These are phyloP conservation scores for Buxus sempervirens DNA, from an alignment of 164 flowering plant species.

Conservation along the genomic window DNA sequence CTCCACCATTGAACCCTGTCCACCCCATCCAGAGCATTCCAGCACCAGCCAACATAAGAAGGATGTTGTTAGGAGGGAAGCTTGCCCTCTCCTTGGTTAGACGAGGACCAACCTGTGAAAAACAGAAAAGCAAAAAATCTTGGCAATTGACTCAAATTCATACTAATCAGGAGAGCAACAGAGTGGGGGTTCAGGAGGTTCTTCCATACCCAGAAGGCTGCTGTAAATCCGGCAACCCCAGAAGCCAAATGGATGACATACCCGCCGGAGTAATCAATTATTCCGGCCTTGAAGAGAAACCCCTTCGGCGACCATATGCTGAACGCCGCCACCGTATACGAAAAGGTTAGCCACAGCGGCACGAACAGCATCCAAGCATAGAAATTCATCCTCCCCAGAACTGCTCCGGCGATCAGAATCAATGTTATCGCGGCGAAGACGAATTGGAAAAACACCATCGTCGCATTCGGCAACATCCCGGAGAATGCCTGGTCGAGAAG, in stretches of 20 bases:
- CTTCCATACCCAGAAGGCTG: constrained; percentile 31
- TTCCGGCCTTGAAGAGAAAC: constrained; percentile 17
- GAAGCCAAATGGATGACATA: constrained; percentile 32
- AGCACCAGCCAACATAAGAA: constrained; percentile 36
- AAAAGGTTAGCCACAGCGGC: constrained; percentile 36
- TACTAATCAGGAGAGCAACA: neutral
- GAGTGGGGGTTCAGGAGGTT: too few relatives aligned
- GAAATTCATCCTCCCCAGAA: constrained; percentile 36
- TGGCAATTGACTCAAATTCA: too few relatives aligned
- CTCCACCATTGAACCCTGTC: constrained; percentile 40
- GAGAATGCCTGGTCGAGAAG: constrained; percentile 17
- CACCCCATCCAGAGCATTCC: constrained; percentile 41
- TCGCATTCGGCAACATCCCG: constrained; percentile 31
- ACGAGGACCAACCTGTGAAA: constrained; percentile 34
- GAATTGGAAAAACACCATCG: constrained; percentile 41
- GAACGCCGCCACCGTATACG: constrained; percentile 28
- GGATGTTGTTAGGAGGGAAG: constrained; percentile 33
- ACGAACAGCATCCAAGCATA: constrained; percentile 39
- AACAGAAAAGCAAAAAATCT: too few relatives aligned
- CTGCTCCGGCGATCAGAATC: constrained; percentile 33
- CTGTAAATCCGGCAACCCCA: constrained; percentile 37
- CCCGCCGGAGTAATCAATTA: constrained; percentile 33
- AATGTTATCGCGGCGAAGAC: constrained; percentile 42
- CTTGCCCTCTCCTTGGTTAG: constrained; percentile 26
- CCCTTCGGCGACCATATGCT: constrained; percentile 34